phyloP scores from a whole-genome alignment of 1,284 basidiomycete species.

The Salmacisia buchloeana region DNA sequence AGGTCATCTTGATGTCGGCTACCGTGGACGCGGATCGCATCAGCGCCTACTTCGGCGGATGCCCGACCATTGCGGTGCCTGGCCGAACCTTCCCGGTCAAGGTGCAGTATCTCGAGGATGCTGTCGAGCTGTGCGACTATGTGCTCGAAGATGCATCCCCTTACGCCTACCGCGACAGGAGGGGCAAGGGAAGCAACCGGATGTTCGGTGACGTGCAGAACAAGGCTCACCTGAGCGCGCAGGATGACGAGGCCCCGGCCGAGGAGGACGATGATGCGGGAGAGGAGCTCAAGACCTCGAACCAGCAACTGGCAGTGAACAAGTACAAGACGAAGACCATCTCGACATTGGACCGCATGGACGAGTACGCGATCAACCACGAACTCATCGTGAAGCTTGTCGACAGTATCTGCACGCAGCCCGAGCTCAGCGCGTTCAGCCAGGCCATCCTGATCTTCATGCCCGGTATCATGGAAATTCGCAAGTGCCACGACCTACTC shows the following conservation, averaged over 20 bases:
- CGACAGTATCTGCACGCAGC: slow-evolving; percentile 71
- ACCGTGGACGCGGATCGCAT: slow-evolving; percentile 90
- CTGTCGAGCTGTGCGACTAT: slow-evolving; percentile 81
- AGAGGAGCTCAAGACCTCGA: slow-evolving; percentile 19
- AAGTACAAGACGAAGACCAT: slow-evolving; percentile 69
- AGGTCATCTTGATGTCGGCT: slow-evolving; percentile 94
- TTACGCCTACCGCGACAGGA: slow-evolving; percentile 60
- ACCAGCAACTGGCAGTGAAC: slow-evolving; percentile 9
- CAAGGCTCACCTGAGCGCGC: slow-evolving; percentile 18
- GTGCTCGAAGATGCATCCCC: slow-evolving; percentile 68
- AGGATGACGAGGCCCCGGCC: slow-evolving; percentile 66
- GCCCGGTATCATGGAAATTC: slow-evolving; percentile 79
- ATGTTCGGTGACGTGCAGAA: slow-evolving; percentile 54
- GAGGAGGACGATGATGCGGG: slow-evolving; percentile 71
- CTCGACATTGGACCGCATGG: slow-evolving; percentile 75
- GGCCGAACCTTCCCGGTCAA: slow-evolving; percentile 97
- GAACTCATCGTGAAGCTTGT: slow-evolving; percentile 68
- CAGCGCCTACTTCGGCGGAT: slow-evolving; percentile 83
- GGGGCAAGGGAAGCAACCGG: slow-evolving; percentile 44
- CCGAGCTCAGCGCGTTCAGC: slow-evolving; percentile 61
- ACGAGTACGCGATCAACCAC: slow-evolving; percentile 70
- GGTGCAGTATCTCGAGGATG: slow-evolving; percentile 83
- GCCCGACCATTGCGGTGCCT: slow-evolving; percentile 71
- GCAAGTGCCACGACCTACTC: slow-evolving; percentile 76
- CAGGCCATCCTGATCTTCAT: slow-evolving; percentile 84